Evolutionary conservation across 345 rosid species (phyloP).

Genomic region (Euclidium syriacum): DNA sequence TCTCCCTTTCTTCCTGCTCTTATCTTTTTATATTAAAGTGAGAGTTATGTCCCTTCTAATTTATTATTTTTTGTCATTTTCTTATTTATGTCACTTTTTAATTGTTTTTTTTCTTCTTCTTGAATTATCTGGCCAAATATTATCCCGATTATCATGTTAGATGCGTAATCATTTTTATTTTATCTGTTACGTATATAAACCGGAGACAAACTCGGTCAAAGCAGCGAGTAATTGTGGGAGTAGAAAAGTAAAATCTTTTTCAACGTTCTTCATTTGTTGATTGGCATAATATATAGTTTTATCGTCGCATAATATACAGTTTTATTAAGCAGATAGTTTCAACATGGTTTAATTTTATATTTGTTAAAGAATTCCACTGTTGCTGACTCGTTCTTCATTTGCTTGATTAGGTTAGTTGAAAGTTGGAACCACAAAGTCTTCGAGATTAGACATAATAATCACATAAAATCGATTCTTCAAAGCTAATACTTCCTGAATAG

Average conservation of each 20-base stretch:
- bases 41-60: neutral
- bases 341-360: neutral
- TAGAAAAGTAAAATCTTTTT: too few relatives aligned
- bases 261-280: too few relatives aligned
- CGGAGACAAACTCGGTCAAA: conserved; percentile 18
- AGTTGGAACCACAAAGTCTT: neutral
- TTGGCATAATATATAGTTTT: too few relatives aligned
- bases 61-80: neutral
- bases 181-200: neutral
- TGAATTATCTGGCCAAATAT: neutral
- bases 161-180: conserved; percentile 1
- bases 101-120: neutral
- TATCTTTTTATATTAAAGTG: too few relatives aligned
- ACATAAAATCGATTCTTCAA: neutral
- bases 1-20: neutral
- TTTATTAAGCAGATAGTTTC: neutral
- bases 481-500: neutral
- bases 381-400: conserved; percentile 2
- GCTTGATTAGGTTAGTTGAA: neutral
- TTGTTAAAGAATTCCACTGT: neutral
- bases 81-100: neutral
- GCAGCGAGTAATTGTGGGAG: neutral
- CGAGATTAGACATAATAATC: neutral
- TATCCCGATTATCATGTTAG: neutral
- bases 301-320: neutral